Percentiles rank a stretch among this genome's conserved stretches.
phyloP scores from a whole-genome alignment of 2,329 filamentous ascomycete species.

The Incumbomyces delicatus region DNA sequence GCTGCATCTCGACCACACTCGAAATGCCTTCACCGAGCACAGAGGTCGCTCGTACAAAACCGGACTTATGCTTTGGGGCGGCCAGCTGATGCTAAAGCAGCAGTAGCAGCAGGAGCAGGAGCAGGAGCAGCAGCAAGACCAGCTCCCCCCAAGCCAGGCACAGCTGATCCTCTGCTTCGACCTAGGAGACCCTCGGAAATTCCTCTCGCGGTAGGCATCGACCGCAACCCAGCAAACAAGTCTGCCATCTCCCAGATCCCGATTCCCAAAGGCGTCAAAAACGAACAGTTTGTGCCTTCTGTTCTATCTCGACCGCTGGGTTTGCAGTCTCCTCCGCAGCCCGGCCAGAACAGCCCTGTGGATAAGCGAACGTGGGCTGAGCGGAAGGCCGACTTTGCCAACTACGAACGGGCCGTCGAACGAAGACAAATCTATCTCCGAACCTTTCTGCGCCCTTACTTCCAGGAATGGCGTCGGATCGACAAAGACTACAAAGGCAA shows the following conservation, averaged over 20 bases:
- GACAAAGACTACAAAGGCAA: conserved; percentile 68
- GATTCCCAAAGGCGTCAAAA: conserved; percentile 23
- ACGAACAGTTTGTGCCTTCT: conserved; percentile 41
- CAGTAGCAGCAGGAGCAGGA: conserved; percentile 7
- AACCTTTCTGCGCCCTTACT: conserved; percentile 79
- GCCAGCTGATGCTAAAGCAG: background rate
- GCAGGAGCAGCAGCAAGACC: background rate
- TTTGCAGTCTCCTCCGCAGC: conserved; percentile 59
- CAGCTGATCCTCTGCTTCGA: background rate
- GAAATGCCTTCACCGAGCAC: conserved; percentile 10
- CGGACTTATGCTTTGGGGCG: conserved; percentile 1
- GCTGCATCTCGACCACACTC: conserved; percentile 17
- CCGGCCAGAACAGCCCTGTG: conserved; percentile 73
- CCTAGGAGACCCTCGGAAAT: conserved; percentile 9
- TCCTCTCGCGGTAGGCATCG: conserved; percentile 18
- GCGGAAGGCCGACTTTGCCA: conserved; percentile 67
- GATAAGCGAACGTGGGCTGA: conserved; percentile 59
- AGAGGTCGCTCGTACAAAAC: background rate
- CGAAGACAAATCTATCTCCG: conserved; percentile 68
- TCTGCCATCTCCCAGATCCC: conserved; percentile 20
- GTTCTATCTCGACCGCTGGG: conserved; percentile 67
- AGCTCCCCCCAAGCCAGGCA: too few relatives aligned
- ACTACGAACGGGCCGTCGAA: conserved; percentile 75
- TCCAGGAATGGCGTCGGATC: conserved; percentile 88
- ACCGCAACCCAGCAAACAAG: conserved; percentile 15